Evolutionary conservation across 2,329 filamentous ascomycete species (phyloP).

Genomic region (Diplodia seriata): DNA sequence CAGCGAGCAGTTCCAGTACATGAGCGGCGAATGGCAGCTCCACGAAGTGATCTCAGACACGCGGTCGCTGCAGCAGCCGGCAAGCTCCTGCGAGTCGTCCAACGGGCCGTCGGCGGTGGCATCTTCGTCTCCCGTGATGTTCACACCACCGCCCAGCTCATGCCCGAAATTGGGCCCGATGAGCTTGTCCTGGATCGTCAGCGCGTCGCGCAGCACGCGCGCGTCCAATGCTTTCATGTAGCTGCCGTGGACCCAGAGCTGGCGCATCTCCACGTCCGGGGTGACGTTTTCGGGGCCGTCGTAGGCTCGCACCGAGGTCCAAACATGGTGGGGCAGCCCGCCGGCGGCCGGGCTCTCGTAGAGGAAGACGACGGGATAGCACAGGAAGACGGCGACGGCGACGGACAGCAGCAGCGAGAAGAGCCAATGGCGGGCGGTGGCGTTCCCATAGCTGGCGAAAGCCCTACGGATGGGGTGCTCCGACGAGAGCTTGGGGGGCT

Average conservation of each 20-base stretch:
- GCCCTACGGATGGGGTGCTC: conserved; percentile 69
- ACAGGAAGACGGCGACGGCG: conserved; percentile 70
- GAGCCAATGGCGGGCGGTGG: conserved; percentile 75
- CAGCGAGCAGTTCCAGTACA: conserved; percentile 78
- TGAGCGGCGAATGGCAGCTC: conserved; percentile 83
- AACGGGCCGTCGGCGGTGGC: conserved; percentile 31
- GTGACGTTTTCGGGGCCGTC: conserved; percentile 58
- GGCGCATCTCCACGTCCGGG: conserved; percentile 80
- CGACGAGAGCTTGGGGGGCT: conserved; percentile 70
- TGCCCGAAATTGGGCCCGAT: conserved; percentile 57
- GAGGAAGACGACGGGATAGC: conserved; percentile 78
- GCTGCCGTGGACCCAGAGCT: conserved; percentile 80
- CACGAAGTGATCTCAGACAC: conserved; percentile 53
- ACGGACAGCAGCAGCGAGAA: conserved; percentile 77
- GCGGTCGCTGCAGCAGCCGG: conserved; percentile 34
- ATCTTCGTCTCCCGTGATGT: conserved; percentile 35
- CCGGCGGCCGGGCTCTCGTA: conserved; percentile 75
- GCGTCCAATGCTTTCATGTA: conserved; percentile 78
- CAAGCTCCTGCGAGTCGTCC: background rate
- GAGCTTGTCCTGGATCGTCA: conserved; percentile 73
- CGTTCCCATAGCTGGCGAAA: conserved; percentile 73
- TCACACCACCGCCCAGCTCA: conserved; percentile 21
- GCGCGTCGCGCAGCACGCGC: conserved; percentile 68
- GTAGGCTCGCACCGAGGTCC: conserved; percentile 75
- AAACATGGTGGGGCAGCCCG: conserved; percentile 78